Conservation (phyloP, 768 basidiomycete genomes). For the Boletus reticulatus region DNA sequence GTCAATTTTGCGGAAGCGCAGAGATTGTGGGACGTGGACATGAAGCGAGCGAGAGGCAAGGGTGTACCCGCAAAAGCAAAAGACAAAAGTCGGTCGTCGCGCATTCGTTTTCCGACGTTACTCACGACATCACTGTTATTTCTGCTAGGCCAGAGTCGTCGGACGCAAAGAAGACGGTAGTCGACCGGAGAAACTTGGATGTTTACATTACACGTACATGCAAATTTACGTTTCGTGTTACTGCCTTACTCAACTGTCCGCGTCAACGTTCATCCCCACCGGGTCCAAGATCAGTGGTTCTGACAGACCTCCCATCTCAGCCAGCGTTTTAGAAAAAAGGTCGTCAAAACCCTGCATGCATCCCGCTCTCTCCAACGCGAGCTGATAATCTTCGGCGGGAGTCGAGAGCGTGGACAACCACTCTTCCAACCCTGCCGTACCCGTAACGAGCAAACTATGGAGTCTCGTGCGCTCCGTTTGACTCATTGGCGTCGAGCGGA, state of each 20-base stretch:
- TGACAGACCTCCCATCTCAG: conserved; percentile 50
- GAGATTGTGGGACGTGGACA: conserved; percentile 59
- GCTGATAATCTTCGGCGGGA: conserved; percentile 27
- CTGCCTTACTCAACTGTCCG: too few relatives aligned
- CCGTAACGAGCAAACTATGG: conserved; percentile 60
- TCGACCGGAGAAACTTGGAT: too few relatives aligned
- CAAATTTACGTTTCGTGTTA: too few relatives aligned
- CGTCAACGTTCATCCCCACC: background rate
- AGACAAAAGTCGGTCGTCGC: conserved; percentile 51
- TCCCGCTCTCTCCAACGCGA: conserved; percentile 48
- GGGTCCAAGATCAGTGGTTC: conserved; percentile 22
- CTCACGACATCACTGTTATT: background rate
- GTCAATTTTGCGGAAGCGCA: conserved; percentile 66
- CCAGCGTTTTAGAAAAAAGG: conserved; percentile 59
- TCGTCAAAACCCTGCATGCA: conserved; percentile 63
- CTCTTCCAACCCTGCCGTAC: conserved; percentile 61
- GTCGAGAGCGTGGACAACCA: conserved; percentile 49
- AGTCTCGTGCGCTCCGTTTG: conserved; percentile 75
- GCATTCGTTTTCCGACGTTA: background rate
- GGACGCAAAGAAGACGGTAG: conserved; percentile 44
- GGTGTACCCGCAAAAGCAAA: conserved; percentile 82
- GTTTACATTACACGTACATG: conserved; percentile 1
- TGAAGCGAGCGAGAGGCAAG: conserved; percentile 73
- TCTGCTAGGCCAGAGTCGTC: conserved; percentile 50
- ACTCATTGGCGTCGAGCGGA: conserved; percentile 49